Evolutionary conservation across 805 yeast species (phyloP), one percentile per base, ranked within the genome.

Genomic region (Brettanomyces naardenensis): DNA sequence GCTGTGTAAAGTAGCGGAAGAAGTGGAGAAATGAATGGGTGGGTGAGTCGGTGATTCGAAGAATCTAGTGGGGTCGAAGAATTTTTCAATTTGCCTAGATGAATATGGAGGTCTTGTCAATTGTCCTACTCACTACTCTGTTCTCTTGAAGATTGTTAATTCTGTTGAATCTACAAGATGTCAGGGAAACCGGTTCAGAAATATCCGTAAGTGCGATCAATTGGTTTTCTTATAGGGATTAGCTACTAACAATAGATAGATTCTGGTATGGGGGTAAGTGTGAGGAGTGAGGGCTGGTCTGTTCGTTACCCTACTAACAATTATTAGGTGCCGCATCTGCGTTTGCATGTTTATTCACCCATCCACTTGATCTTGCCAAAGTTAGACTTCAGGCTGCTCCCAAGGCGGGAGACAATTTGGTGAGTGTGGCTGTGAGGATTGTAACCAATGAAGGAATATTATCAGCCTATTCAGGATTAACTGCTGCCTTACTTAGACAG

Each of bases 291-390:
- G 11, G 5, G 4, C 13, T 13, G 11, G 74, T 75, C 45, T 81
- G 80, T n/a, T 20, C 22, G 5, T 6, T 14, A 4, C 28, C 5
- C 30, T 26, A 32, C 38, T 31, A 19, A 33, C 35, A 5, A 15
- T 11, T 1, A 18, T 28, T 23, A 33, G 86, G 87, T 40, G 79
- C 75, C 13, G 75, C 83, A 13, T 79, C 84, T 41, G 74, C 75
- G 67, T 69, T 70, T 33, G 87, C 86, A 6, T 75, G 81, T 53
- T 47, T 74, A 28, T 73, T 72, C 34, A 79, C 87, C 1, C 95
- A 86, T 60, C 95, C 95, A 4, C 64, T 86, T 42, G 95, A 86
- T 56, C 65, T 86, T 31, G 92, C 95, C 3, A 86, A 86, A 52
- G 95, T 88, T 6, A 73, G 95, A 36, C 65, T 86, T 54, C 95